Conservation (phyloP, 768 basidiomycete species). For the Naganishia friedmannii region DNA sequence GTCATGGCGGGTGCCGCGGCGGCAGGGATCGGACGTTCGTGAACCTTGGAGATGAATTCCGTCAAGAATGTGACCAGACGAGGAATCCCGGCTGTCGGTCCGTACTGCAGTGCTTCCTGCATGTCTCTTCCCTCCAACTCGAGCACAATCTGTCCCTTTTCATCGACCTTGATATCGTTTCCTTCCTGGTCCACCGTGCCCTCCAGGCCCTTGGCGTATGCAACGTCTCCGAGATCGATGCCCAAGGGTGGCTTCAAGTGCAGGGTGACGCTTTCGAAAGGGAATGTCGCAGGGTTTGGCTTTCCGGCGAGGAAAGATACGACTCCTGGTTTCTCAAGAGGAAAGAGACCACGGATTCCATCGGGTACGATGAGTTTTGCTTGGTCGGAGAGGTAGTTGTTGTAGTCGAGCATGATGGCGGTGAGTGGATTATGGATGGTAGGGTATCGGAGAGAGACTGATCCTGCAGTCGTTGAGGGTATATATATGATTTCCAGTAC, state of each 20-base stretch:
- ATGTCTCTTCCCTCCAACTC: slow-evolving; percentile 66
- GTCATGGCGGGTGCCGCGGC: background rate
- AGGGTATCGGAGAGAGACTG: background rate
- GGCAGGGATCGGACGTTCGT: slow-evolving; percentile 29
- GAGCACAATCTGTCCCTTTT: slow-evolving; percentile 20
- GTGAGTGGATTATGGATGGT: background rate
- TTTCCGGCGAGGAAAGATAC: slow-evolving; percentile 71
- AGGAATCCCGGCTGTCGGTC: slow-evolving; percentile 33
- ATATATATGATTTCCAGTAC: too few species aligned
- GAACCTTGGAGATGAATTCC: slow-evolving; percentile 32
- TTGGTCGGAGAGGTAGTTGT: slow-evolving; percentile 29
- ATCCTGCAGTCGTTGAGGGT: too few species aligned
- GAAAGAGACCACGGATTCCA: slow-evolving; percentile 63
- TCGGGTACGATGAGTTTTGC: slow-evolving; percentile 30
- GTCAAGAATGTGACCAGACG: slow-evolving; percentile 32
- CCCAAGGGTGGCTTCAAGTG: slow-evolving; percentile 52
- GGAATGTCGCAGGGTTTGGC: slow-evolving; percentile 86
- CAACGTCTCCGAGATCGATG: slow-evolving; percentile 46
- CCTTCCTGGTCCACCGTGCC: slow-evolving; percentile 63
- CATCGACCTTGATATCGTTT: slow-evolving; percentile 23
- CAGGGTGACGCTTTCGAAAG: slow-evolving; percentile 73
- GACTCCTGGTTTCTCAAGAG: slow-evolving; percentile 71
- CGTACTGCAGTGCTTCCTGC: slow-evolving; percentile 64
- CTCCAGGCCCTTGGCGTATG: slow-evolving; percentile 74
- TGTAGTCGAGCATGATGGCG: slow-evolving; percentile 28